Conservation (phyloP, 768 basidiomycete species). For the Leccinellum albellum region DNA sequence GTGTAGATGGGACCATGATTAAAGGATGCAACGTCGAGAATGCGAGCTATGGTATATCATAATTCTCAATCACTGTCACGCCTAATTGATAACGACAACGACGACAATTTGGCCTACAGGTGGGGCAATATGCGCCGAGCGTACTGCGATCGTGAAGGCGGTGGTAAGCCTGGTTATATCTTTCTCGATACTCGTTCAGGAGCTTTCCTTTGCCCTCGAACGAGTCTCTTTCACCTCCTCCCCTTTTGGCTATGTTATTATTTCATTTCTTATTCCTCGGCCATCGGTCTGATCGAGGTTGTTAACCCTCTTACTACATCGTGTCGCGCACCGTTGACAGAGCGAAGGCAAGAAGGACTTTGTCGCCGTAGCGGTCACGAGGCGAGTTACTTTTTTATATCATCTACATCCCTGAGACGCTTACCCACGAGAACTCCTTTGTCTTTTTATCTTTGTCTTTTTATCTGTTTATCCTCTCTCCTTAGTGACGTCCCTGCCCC, state of each 20-base stretch:
- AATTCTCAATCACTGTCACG: background rate
- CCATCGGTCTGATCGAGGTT: background rate
- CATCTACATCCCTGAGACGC: background rate
- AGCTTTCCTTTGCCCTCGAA: background rate
- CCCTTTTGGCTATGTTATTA: background rate
- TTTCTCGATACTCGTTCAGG: background rate
- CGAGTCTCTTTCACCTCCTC: background rate
- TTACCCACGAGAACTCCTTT: background rate
- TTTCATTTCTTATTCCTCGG: background rate
- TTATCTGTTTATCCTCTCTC: background rate
- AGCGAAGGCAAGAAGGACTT: conserved; percentile 76
- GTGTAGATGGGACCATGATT: conserved; percentile 65
- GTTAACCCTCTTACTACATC: background rate
- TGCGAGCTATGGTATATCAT: conserved; percentile 74
- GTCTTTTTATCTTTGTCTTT: background rate
- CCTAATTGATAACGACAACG: background rate
- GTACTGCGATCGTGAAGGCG: conserved; percentile 94
- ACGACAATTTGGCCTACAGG: conserved; percentile 42
- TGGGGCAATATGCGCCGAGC: conserved; percentile 88
- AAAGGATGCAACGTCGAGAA: conserved; percentile 94
- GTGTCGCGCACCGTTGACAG: conserved; percentile 34
- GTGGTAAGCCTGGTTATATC: conserved; percentile 49
- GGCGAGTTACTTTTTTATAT: conserved; percentile 42
- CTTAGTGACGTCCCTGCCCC: conserved; percentile 65
- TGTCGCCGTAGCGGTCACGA: conserved; percentile 73